phyloP scores from a whole-genome alignment of 306 rosid species.

The Quercus rubra region DNA sequence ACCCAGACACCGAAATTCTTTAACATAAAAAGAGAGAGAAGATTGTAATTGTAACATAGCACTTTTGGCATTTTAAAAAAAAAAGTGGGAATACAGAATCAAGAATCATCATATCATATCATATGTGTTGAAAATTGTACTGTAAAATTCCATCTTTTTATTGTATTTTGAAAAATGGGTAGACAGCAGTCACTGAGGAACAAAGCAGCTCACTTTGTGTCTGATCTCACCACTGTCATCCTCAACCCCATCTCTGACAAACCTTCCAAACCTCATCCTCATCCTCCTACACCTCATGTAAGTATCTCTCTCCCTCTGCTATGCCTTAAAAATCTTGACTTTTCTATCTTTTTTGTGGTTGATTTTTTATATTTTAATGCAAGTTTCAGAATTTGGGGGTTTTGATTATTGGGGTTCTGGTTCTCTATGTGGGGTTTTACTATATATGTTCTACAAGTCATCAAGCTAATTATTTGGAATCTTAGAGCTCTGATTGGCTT shows the following conservation, averaged over 20 bases:
- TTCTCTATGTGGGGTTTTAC: no score
- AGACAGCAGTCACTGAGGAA: conserved; percentile 67
- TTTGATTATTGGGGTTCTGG: no score
- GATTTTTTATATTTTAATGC: background rate
- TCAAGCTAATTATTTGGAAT: no score
- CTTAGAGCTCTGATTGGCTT: background rate
- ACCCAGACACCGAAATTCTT: background rate
- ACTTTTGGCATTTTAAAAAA: background rate
- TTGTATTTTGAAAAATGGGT: conserved; percentile 42
- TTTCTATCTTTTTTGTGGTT: background rate
- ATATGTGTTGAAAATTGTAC: background rate
- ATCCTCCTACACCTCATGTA: conserved; percentile 26
- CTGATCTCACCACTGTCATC: conserved; percentile 80
- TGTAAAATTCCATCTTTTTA: background rate
- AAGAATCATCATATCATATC: background rate
- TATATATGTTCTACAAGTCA: no score
- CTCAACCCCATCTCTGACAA: conserved; percentile 89
- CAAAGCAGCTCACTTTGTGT: conserved; percentile 73
- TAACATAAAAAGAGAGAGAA: background rate
- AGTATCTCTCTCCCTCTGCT: conserved; percentile 29
- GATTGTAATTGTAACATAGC: background rate
- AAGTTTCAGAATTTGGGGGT: no score
- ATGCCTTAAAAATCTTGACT: background rate
- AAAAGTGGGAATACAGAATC: conserved; percentile 4
- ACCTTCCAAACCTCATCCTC: conserved; percentile 37